Base-by-base conservation (phyloP, 2,329 filamentous ascomycete species). In the Triangularia setosa region DNA sequence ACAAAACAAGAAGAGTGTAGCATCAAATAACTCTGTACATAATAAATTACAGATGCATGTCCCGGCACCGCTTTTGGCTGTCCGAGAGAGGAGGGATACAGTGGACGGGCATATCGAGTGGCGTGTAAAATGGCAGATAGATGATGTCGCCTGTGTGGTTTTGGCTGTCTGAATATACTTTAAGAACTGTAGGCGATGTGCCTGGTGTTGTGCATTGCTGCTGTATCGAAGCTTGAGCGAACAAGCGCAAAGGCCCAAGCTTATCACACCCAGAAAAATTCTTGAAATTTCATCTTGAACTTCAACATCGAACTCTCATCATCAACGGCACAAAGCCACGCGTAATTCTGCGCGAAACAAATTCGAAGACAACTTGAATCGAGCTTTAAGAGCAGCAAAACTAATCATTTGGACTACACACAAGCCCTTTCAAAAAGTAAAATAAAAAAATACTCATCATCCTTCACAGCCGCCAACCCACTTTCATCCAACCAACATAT, bases 1-100 rank as follows among this genome's bases (percentile, higher is more conserved):
- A 63, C 52, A 64, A 54, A 58, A 61, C 27, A 30, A 23, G 58
- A 14, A 27, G 35, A 60, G 25, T 60, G 58, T 60, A 60, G 23
- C 58, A 60, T 60, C 40, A 60, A 53, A 60, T n/a, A 18, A 48
- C 35, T 30, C 35, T 60, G 58, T 60, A 53, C 58, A 60, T 60
- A 53, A 24, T 55, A 16, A 18, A 55, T n/a, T 24, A 48, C 40
- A 48, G 40, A 48, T 48, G 40, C 40, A 48, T 48, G 40, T 23
- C 40, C 40, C n/a, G 7, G 8, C n/a, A n/a, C n/a, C n/a, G 4
- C n/a, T 48, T 48, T 8, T 21, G 6, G n/a, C 40, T 12, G 12
- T 5, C 33, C n/a, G 5, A 33, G 30, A 33, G 30, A 5, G n/a
- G 40, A 4, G 21, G 40, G 40, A 21, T 48, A 6, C 7, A 21